Percentiles rank a stretch among this genome's conserved stretches.
phyloP scores from a whole-genome alignment of 2,329 filamentous ascomycete genomes.

The Polytolypa hystricis region DNA sequence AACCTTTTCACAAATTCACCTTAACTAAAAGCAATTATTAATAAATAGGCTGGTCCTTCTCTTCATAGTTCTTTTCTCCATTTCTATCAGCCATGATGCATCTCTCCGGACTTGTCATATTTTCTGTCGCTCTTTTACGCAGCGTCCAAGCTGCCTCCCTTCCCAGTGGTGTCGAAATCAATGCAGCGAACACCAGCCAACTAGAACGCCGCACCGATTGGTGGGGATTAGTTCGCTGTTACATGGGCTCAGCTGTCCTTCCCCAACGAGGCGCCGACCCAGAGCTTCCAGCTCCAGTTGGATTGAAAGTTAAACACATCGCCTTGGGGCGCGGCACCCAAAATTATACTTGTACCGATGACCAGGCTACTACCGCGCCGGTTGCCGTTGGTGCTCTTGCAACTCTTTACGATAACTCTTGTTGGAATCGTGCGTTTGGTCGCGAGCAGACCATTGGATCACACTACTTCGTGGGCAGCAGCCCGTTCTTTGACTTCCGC shows the following conservation, averaged over 20 bases:
- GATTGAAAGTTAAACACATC: slow-evolving; percentile 31
- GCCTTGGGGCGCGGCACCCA: slow-evolving; percentile 39
- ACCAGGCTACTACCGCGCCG: slow-evolving; percentile 20
- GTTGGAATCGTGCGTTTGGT: slow-evolving; percentile 20
- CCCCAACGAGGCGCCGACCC: slow-evolving; percentile 13
- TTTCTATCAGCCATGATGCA: neutral
- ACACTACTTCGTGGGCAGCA: slow-evolving; percentile 24
- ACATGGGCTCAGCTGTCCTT: neutral
- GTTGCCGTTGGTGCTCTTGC: slow-evolving; percentile 35
- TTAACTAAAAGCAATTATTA: too few relatives aligned
- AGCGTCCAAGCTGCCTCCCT: neutral
- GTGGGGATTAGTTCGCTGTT: too few relatives aligned
- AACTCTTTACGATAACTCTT: slow-evolving; percentile 34
- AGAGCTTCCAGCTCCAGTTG: slow-evolving; percentile 21
- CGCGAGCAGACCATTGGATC: slow-evolving; percentile 18
- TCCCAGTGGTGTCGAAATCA: too few relatives aligned
- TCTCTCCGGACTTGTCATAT: neutral
- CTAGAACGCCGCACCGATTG: too few relatives aligned
- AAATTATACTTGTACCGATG: slow-evolving; percentile 37
- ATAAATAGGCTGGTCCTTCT: neutral
- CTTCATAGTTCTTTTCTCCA: neutral
- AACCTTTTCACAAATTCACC: too few relatives aligned
- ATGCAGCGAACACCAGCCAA: too few relatives aligned
- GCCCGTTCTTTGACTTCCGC: slow-evolving; percentile 24
- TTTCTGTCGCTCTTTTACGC: too few relatives aligned